These are phyloP conservation scores for Glycyrrhiza uralensis DNA, from an alignment of 306 rosid species.

Conservation along the genomic window DNA sequence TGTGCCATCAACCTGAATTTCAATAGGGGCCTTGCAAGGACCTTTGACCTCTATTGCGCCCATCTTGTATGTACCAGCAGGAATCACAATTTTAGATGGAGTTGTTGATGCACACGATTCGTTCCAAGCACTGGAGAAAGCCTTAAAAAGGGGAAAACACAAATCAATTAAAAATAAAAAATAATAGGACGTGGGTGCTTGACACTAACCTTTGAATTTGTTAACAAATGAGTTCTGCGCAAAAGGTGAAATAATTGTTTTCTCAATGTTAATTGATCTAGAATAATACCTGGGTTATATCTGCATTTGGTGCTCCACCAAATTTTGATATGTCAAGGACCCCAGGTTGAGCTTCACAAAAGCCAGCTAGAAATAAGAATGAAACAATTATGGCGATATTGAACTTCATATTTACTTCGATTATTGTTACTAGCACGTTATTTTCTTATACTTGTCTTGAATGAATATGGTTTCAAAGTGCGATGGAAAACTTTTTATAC, in stretches of 20 bases:
- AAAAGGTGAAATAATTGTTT: background rate
- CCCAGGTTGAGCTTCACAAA: background rate
- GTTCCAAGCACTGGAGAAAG: slow-evolving; percentile 1
- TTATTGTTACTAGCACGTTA: background rate
- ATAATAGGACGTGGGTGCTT: too few relatives aligned
- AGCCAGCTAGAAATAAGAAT: background rate
- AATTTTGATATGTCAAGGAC: slow-evolving; percentile 5
- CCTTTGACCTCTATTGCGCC: background rate
- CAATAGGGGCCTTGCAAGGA: slow-evolving; percentile 21
- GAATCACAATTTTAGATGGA: background rate
- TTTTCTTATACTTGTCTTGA: background rate
- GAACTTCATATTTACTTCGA: background rate
- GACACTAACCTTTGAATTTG: background rate
- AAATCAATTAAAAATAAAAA: background rate
- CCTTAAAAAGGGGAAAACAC: background rate
- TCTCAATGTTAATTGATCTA: background rate
- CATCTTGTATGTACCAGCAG: background rate
- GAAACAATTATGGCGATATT: background rate
- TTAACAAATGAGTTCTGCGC: background rate
- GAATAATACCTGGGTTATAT: background rate
- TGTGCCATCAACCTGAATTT: slow-evolving; percentile 15
- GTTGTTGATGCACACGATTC: slow-evolving; percentile 13
- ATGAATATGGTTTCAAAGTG: background rate
- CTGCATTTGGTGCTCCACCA: slow-evolving; percentile 16
- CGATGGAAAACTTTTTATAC: background rate